Evolutionary conservation across 129 eudicot genomes (phyloP).

Genomic region (Flaveria ramosissima): DNA sequence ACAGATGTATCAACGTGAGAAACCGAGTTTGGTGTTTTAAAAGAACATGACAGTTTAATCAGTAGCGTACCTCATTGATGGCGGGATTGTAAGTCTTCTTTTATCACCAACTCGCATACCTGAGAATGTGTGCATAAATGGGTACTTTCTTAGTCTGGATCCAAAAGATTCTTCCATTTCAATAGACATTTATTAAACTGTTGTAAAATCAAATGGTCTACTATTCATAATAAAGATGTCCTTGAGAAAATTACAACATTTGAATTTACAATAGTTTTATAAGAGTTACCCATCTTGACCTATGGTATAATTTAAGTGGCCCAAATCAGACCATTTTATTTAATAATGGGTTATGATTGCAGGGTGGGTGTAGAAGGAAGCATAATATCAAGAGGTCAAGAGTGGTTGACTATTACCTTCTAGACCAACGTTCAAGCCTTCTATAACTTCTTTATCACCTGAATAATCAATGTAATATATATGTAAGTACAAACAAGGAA

Average conservation of each 20-base stretch:
- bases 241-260: no score
- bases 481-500: background rate
- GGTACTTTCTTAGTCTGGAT: background rate
- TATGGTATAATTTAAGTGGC: no score
- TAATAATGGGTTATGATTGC: no score
- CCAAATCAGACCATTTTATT: no score
- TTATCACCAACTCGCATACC: conserved; percentile 93
- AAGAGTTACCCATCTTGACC: no score
- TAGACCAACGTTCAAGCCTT: conserved; percentile 76
- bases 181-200: no score
- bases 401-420: conserved; percentile 60
- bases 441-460: conserved; percentile 63
- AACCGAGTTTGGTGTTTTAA: background rate
- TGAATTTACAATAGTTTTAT: no score
- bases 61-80: conserved; percentile 69
- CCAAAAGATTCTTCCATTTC: no score
- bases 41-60: background rate
- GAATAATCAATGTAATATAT: conserved; percentile 17
- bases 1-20: conserved; percentile 6
- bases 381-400: background rate
- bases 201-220: no score
- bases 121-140: conserved; percentile 24
- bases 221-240: no score
- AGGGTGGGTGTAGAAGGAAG: background rate
- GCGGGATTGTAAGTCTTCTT: conserved; percentile 76